A percentile compares a stretch with the other conserved stretches of the same genome.
phyloP scores from a whole-genome alignment of 805 yeast species.

The Candida vaughaniae region DNA sequence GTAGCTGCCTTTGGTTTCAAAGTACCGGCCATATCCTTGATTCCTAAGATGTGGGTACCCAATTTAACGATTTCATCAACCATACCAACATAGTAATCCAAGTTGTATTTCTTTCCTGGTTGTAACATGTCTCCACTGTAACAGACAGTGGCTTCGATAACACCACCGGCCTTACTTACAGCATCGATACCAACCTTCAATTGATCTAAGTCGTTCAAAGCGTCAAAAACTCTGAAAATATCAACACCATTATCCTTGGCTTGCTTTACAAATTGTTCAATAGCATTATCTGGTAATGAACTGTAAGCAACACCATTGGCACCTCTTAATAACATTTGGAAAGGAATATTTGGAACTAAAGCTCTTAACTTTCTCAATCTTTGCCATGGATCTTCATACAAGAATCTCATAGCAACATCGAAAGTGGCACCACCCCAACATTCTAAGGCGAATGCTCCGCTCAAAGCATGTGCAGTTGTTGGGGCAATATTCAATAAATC shows the following conservation, averaged over 20 bases:
- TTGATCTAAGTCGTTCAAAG: conserved; percentile 94
- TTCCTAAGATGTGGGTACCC: conserved; percentile 97
- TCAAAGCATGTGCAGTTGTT: conserved; percentile 84
- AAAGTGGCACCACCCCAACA: conserved; percentile 99
- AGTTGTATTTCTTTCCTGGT: conserved; percentile 93
- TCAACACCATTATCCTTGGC: conserved; percentile 97
- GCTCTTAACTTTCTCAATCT: conserved; percentile 84
- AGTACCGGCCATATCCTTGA: conserved; percentile 99
- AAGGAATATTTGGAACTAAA: conserved; percentile 96
- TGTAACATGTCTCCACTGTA: conserved; percentile 98
- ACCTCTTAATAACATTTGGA: conserved; percentile 98
- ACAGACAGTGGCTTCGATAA: conserved; percentile 96
- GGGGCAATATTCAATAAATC: conserved; percentile 92
- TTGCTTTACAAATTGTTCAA: conserved; percentile 92
- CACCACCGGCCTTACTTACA: conserved; percentile 97
- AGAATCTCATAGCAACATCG: conserved; percentile 97
- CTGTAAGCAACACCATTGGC: conserved; percentile 99
- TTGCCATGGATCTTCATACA: conserved; percentile 99
- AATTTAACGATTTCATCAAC: conserved; percentile 81
- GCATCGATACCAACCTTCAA: conserved; percentile 97
- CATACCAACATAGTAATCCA: conserved; percentile 80
- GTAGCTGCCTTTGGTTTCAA: conserved; percentile 93
- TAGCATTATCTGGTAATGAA: conserved; percentile 96
- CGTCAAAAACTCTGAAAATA: conserved; percentile 96
- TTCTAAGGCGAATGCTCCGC: conserved; percentile 92